Base-by-base conservation (phyloP, 1,139 yeast genomes). In the Suhomyces kunorum region DNA sequence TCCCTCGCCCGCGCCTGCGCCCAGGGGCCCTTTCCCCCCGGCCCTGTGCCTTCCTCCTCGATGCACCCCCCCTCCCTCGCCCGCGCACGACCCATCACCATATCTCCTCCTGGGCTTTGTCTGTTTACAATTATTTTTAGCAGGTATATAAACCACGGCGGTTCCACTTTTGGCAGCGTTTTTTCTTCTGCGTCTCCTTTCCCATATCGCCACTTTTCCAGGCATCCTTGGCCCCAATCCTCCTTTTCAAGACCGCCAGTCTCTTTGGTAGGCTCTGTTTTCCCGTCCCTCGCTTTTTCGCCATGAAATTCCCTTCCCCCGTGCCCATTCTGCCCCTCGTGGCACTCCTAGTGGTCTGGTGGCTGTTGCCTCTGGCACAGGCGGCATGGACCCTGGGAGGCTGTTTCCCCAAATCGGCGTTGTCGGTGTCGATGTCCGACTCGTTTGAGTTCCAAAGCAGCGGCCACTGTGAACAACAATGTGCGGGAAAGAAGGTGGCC, bases 401-500 rank as follows among this genome's bases (percentile, higher is more conserved):
- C 11, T 72, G 78, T 52, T 72, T 46, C 49, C 45, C 57, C 13
- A 47, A 53, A 38, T 53, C 62, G 23, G 49, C 54, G 25, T 53
- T 71, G 9, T 42, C 42, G 30, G 53, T 59, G 8, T 29, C 42
- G 6, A 56, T 66, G 28, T 41, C 54, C 30, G 71, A 69, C 44
- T 44, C 54, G 6, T 75, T 68, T 57, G 60, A 57, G 2, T 80
- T 56, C 48, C 85, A 80, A 53, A 70, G 81, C 17, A 68, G 78
- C 20, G 70, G 74, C 3, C 66, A 76, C 54, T 81, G 87, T 61
- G 61, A 71, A 49, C 48, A 46, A 2, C 58, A 59, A 43, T 81
- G 87, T 55, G 27, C 55, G 1, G 79, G 73, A 4, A 56, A 57
- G 35, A 63, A 64, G 22, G 70, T 82, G 16, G 80, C 78, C 8